These are phyloP conservation scores for Pseudocercospora vitis DNA, from an alignment of 2,329 filamentous ascomycete species.

Conservation along the genomic window DNA sequence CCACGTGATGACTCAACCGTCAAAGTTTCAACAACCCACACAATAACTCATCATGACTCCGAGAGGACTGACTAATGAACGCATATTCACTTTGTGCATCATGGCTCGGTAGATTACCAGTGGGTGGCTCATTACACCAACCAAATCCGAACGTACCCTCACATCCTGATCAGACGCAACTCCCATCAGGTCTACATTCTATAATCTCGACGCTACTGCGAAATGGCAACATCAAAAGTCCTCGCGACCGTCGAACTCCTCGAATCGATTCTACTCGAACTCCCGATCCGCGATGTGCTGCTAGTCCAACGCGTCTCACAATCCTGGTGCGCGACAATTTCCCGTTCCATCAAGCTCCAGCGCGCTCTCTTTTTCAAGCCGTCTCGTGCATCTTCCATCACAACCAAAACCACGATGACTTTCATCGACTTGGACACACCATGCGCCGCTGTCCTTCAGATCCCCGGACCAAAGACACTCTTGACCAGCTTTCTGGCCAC, in stretches of 20 bases:
- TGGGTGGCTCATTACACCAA: not conserved
- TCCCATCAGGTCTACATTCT: not conserved
- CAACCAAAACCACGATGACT: not conserved
- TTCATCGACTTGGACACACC: constrained; percentile 7
- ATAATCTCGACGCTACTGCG: not conserved
- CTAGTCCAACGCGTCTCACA: constrained; percentile 26
- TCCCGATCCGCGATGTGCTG: constrained; percentile 28
- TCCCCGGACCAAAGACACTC: not conserved
- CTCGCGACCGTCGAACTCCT: constrained; percentile 33
- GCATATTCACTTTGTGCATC: not conserved
- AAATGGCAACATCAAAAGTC: not conserved
- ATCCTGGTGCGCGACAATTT: constrained; percentile 25
- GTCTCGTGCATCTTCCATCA: not conserved
- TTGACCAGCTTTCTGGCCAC: not conserved
- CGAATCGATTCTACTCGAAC: constrained; percentile 34
- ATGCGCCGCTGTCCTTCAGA: constrained; percentile 3
- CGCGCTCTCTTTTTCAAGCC: constrained; percentile 31
- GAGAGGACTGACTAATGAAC: not conserved
- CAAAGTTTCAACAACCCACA: too few relatives aligned
- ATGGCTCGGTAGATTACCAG: not conserved
- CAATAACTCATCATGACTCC: not conserved
- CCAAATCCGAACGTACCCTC: not conserved
- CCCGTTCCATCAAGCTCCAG: constrained; percentile 26
- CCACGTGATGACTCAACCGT: too few relatives aligned
- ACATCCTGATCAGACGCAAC: too few relatives aligned